phyloP scores from a whole-genome alignment of 2,329 filamentous ascomycete genomes.

The Lecanicillium sp. region DNA sequence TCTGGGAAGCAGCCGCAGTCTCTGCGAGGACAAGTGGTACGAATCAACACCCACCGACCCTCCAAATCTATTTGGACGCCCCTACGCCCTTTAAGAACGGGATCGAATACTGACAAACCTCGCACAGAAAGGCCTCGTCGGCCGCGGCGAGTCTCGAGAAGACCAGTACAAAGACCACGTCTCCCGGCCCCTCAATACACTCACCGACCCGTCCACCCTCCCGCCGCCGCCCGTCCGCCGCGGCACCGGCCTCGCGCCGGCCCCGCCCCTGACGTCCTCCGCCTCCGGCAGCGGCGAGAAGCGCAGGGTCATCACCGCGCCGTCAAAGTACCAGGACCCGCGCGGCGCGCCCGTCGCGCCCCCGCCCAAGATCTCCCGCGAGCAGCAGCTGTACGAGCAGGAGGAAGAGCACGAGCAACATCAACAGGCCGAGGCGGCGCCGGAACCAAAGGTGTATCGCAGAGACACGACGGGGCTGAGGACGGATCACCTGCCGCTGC shows the following conservation, averaged over 20 bases:
- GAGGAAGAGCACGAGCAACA: conserved; percentile 9
- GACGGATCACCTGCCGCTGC: conserved; percentile 63
- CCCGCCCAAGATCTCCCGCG: conserved; percentile 13
- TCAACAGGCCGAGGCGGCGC: conserved; percentile 20
- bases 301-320: conserved; percentile 25
- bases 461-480: conserved; percentile 65
- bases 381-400: background rate
- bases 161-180: conserved; percentile 29
- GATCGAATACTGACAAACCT: no score
- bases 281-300: conserved; percentile 9
- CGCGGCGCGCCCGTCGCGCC: conserved; percentile 17
- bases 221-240: conserved; percentile 69
- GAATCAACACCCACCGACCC: conserved; percentile 18
- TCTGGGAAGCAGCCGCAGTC: conserved; percentile 31
- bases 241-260: conserved; percentile 28
- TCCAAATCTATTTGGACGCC: no score
- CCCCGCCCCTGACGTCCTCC: conserved; percentile 18
- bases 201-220: conserved; percentile 73
- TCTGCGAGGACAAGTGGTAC: conserved; percentile 43
- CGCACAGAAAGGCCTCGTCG: conserved; percentile 39
- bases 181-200: conserved; percentile 57
- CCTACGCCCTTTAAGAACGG: no score
- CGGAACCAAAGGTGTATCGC: conserved; percentile 60
- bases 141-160: conserved; percentile 32
- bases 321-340: conserved; percentile 30